A percentile compares a stretch with the other conserved stretches of the same genome.
Conservation (phyloP, 2,329 filamentous ascomycete species). For the Ascochyta rabiei region DNA sequence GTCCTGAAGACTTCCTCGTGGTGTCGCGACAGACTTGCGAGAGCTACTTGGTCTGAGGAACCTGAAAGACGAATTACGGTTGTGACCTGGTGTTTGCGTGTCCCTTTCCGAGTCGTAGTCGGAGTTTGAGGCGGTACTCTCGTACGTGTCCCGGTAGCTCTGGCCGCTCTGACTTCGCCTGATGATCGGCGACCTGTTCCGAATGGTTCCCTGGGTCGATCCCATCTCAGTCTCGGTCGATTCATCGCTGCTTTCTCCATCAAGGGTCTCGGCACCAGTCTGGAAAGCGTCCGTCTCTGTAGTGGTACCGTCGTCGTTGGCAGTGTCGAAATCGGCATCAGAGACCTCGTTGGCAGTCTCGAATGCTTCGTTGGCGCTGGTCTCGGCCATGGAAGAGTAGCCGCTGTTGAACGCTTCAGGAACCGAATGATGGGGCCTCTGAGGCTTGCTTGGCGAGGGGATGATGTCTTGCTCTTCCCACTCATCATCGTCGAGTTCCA, state of each 20-base stretch:
- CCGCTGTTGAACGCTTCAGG: slow-evolving; percentile 41
- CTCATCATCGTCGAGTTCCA: slow-evolving; percentile 71
- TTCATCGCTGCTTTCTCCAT: slow-evolving; percentile 75
- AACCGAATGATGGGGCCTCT: slow-evolving; percentile 31
- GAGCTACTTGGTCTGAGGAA: slow-evolving; percentile 69
- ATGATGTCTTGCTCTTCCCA: slow-evolving; percentile 82
- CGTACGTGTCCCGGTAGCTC: slow-evolving; percentile 70
- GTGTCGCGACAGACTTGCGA: slow-evolving; percentile 56
- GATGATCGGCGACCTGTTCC: slow-evolving; percentile 51
- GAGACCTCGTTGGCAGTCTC: slow-evolving; percentile 79
- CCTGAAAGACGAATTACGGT: slow-evolving; percentile 71
- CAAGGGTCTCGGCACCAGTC: slow-evolving; percentile 79
- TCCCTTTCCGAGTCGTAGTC: slow-evolving; percentile 71
- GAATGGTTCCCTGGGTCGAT: slow-evolving; percentile 29
- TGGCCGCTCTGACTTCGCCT: slow-evolving; percentile 54
- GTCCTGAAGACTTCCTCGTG: slow-evolving; percentile 61
- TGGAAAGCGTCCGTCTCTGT: slow-evolving; percentile 96
- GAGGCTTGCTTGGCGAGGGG: slow-evolving; percentile 58
- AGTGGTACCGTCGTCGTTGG: slow-evolving; percentile 71
- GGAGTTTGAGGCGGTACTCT: slow-evolving; percentile 89
- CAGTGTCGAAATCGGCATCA: slow-evolving; percentile 70
- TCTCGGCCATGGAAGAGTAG: slow-evolving; percentile 44
- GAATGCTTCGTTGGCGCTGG: slow-evolving; percentile 68
- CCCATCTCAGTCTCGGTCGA: slow-evolving; percentile 82
- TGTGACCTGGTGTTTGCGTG: slow-evolving; percentile 68